Evolutionary conservation across 257 asterid species (phyloP).

Genomic region (Gentiana straminea): DNA sequence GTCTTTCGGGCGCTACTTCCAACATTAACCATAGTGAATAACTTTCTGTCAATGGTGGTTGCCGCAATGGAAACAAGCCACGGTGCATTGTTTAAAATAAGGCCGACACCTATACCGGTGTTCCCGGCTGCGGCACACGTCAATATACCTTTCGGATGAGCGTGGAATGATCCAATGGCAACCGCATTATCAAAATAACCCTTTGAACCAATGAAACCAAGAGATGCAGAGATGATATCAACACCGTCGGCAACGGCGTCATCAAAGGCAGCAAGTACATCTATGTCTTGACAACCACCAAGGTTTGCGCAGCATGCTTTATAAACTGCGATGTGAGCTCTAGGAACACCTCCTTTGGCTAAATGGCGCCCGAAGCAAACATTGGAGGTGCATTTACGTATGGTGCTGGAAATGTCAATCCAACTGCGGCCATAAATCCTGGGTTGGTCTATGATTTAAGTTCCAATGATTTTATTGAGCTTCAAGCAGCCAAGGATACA

Average conservation of each 20-base stretch:
- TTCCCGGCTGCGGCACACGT: slow-evolving; percentile 44
- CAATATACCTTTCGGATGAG: slow-evolving; percentile 42
- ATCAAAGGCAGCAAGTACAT: slow-evolving; percentile 58
- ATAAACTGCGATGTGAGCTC: slow-evolving; percentile 42
- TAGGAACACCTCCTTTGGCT: slow-evolving; percentile 53
- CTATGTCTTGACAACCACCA: slow-evolving; percentile 37
- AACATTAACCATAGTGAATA: neutral
- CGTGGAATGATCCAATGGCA: slow-evolving; percentile 72
- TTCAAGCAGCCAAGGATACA: too few species aligned
- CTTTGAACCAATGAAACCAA: slow-evolving; percentile 28
- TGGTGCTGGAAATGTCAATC: too few species aligned
- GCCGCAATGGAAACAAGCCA: slow-evolving; percentile 50
- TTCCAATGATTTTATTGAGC: too few species aligned
- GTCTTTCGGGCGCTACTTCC: neutral
- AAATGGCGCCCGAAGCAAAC: too few species aligned
- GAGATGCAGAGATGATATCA: slow-evolving; percentile 48
- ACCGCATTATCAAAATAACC: slow-evolving; percentile 52
- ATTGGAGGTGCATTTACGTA: too few species aligned
- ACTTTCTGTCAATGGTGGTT: slow-evolving; percentile 29
- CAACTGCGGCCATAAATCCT: too few species aligned
- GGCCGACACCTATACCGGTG: slow-evolving; percentile 19
- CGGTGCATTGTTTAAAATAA: slow-evolving; percentile 26
- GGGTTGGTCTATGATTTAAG: too few species aligned
- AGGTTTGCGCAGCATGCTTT: slow-evolving; percentile 36
- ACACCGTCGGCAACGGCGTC: slow-evolving; percentile 75